Evolutionary conservation across 257 asterid species (phyloP).

Genomic region (Salvia splendens): DNA sequence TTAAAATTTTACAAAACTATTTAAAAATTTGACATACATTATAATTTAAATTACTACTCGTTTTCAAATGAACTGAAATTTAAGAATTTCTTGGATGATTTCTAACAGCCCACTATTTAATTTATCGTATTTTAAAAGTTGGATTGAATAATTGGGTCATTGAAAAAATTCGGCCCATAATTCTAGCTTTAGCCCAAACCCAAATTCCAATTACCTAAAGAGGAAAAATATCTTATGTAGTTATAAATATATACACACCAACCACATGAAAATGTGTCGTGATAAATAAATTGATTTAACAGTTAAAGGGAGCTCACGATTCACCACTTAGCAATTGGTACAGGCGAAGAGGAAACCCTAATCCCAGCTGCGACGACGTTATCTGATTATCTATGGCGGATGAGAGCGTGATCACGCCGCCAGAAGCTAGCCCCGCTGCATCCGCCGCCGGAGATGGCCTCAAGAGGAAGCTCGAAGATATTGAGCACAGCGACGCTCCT

Average conservation of each 20-base stretch:
- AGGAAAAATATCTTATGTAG: not conserved
- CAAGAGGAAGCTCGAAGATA: constrained; percentile 84
- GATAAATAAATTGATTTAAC: constrained; percentile 14
- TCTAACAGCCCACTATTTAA: no score
- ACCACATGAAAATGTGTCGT: not conserved
- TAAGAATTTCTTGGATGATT: no score
- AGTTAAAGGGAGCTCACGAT: constrained; percentile 17
- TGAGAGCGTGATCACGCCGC: constrained; percentile 44
- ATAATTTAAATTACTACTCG: no score
- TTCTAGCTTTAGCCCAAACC: not conserved
- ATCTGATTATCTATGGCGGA: constrained; percentile 51
- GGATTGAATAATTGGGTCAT: no score
- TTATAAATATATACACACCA: not conserved
- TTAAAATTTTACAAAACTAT: no score
- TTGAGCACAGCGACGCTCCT: constrained; percentile 56
- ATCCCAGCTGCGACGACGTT: constrained; percentile 17
- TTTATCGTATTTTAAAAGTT: no score
- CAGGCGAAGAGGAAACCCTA: constrained; percentile 40
- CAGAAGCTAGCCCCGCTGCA: constrained; percentile 35
- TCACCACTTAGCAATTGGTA: constrained; percentile 25
- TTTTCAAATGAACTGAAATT: no score
- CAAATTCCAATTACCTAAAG: constrained; percentile 30
- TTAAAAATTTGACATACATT: no score
- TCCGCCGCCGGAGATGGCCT: constrained; percentile 52
- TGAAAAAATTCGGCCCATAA: not conserved